Percentiles rank a stretch among this genome's conserved stretches.
These are phyloP conservation scores for Sherardia arvensis DNA, from an alignment of 257 asterid species.

Conservation along the genomic window DNA sequence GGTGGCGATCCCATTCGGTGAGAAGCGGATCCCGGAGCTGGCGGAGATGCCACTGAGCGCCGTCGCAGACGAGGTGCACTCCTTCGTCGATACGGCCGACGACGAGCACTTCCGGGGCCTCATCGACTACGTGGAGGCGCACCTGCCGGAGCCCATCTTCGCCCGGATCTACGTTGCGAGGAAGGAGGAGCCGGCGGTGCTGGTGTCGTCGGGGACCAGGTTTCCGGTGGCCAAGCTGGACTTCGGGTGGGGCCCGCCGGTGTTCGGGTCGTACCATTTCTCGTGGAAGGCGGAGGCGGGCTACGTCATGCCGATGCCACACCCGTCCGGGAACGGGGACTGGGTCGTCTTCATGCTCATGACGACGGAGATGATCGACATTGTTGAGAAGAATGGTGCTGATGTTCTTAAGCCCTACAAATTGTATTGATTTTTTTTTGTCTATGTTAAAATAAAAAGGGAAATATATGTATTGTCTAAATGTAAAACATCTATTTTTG, in stretches of 20 bases:
- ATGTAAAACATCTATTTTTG: too few relatives aligned
- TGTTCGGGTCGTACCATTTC: constrained; percentile 53
- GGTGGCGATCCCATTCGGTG: constrained; percentile 54
- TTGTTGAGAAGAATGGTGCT: constrained; percentile 34
- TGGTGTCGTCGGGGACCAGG: constrained; percentile 45
- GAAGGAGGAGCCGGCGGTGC: constrained; percentile 44
- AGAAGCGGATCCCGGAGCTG: constrained; percentile 28
- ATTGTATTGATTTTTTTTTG: not conserved
- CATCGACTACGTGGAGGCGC: constrained; percentile 67
- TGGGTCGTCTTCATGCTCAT: constrained; percentile 69
- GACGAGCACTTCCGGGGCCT: constrained; percentile 62
- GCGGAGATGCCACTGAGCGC: constrained; percentile 26
- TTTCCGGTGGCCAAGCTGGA: constrained; percentile 46
- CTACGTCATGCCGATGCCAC: constrained; percentile 65
- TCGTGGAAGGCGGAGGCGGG: constrained; percentile 64
- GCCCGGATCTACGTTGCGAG: constrained; percentile 29
- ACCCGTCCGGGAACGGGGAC: constrained; percentile 60
- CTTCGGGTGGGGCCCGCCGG: constrained; percentile 60
- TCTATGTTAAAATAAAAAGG: too few relatives aligned
- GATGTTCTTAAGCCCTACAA: constrained; percentile 31
- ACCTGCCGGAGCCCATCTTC: constrained; percentile 37
- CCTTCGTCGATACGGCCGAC: constrained; percentile 27
- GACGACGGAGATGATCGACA: constrained; percentile 33
- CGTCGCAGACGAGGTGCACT: constrained; percentile 40
- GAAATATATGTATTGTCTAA: too few relatives aligned